These are phyloP conservation scores for Lentinula novae-zelandiae DNA, from an alignment of 1,284 basidiomycete species.

Conservation along the genomic window DNA sequence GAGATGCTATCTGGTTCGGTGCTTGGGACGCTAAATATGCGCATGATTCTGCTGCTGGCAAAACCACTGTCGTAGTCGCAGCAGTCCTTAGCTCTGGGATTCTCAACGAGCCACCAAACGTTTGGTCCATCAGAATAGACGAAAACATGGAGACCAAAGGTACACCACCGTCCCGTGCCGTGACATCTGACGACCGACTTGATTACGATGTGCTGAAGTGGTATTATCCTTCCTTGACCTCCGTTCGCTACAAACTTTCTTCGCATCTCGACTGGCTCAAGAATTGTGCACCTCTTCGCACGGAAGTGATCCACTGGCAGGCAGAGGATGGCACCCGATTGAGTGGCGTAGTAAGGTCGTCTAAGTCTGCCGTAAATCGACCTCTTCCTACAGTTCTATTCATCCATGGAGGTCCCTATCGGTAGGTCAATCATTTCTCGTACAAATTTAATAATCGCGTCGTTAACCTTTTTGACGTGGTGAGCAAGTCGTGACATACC, in stretches of 20 bases:
- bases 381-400: conserved; percentile 11
- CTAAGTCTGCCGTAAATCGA: not conserved
- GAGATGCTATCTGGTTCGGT: conserved; percentile 31
- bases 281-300: conserved; percentile 20
- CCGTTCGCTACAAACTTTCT: conserved; percentile 21
- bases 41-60: conserved; percentile 10
- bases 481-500: conserved; percentile 25
- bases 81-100: conserved; percentile 28
- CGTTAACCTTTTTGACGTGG: not conserved
- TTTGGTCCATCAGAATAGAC: conserved; percentile 24
- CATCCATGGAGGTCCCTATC: conserved; percentile 28
- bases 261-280: conserved; percentile 28
- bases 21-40: conserved; percentile 30
- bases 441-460: not conserved
- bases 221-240: not conserved
- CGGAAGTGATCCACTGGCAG: conserved; percentile 22
- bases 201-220: conserved; percentile 4
- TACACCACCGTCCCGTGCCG: not conserved
- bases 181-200: not conserved
- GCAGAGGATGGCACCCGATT: conserved; percentile 24
- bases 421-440: conserved; percentile 15
- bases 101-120: conserved; percentile 27
- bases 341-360: conserved; percentile 22
- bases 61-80: conserved; percentile 11
- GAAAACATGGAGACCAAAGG: not conserved